Evolutionary conservation across 1,139 yeast species (phyloP), one percentile per base, ranked within the genome.

Genomic region (Eremothecium gossypii): DNA sequence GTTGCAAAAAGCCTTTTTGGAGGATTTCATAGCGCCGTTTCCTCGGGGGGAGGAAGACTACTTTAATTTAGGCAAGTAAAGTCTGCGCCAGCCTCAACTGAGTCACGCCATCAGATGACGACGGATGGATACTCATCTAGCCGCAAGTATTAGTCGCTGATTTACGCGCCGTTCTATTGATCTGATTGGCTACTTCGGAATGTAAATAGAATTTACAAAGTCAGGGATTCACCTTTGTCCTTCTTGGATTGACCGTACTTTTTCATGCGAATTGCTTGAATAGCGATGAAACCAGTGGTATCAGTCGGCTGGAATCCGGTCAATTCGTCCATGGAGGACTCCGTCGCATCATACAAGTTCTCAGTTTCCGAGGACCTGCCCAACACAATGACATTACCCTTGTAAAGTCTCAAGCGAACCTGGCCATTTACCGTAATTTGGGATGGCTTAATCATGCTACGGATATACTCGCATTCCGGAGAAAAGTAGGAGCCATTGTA

Each of bases 401-500:
- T 91, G 80, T 91, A 91, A 53, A 84, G 80, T 64, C 89, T 76
- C 50, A 89, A 82, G 73, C 97, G 83, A 55, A 91, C 98, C 55
- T 80, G 83, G 70, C 98, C 98, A 64, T 91, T 91, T 58, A 91
- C 97, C 43, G 95, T 83, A 57, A 72, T 77, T 71, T 91, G 98
- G 40, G 98, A 89, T 47, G 96, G 96, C 48, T 76, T 77, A 58
- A 91, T 91, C 87, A 87, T 83, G 26, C 91, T 68, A 71, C 96
- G 83, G 61, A 86, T 82, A 65, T 82, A 91, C 69, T 91, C 97
- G 68, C 96, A 86, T 74, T 91, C 97, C 62, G 98, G 98, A 41
- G 96, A 81, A 74, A 86, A 91, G 74, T 89, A 91, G 76, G 89
- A 79, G 68, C 98, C 98, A 66, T 91, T 91, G 79, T 91, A 91